Conservation (phyloP, 345 rosid genomes). For the Brassica juncea region DNA sequence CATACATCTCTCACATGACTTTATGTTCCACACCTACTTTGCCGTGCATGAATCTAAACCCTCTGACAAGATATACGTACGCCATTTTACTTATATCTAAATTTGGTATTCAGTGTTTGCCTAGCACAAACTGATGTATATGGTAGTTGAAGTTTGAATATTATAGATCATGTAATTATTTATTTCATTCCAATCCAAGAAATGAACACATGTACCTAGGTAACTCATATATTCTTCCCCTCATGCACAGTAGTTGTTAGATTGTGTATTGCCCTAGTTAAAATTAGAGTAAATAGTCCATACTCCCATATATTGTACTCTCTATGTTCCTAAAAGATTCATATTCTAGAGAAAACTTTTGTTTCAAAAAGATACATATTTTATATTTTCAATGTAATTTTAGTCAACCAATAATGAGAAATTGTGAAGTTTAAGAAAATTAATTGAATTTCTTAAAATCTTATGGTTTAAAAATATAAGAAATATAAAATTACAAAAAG, state of each 20-base stretch:
- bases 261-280: conserved; percentile 31
- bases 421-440: no score
- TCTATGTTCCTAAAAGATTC: no score
- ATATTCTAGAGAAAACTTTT: no score
- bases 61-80: conserved; percentile 24
- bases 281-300: conserved; percentile 21
- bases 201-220: conserved; percentile 16
- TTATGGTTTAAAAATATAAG: no score
- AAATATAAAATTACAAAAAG: no score
- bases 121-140: background rate
- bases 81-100: background rate
- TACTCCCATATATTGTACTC: background rate
- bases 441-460: no score
- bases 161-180: conserved; percentile 1
- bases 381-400: no score
- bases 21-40: conserved; percentile 35
- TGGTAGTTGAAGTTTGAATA: background rate
- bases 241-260: conserved; percentile 11
- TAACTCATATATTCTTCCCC: conserved; percentile 14
- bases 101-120: background rate
- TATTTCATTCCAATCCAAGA: conserved; percentile 16
- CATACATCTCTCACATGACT: conserved; percentile 28
- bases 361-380: no score
- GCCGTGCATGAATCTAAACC: conserved; percentile 22
- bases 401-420: no score